A percentile compares a stretch with the other conserved stretches of the same genome.
Conservation (phyloP, 192 early-diverging fungal genomes). For the Podila horticola region DNA sequence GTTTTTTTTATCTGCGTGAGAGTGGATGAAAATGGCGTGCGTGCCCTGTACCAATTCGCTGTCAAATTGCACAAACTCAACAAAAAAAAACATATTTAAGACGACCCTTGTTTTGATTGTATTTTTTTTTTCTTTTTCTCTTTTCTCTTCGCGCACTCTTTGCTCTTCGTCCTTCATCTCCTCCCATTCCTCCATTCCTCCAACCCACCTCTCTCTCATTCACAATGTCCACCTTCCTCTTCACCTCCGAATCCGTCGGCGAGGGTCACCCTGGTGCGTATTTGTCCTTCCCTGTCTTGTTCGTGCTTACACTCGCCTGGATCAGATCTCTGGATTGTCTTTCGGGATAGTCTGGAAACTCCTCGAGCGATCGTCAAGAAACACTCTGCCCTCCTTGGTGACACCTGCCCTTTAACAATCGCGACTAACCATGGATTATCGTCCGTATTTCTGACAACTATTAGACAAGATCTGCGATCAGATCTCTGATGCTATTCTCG, state of each 20-base stretch:
- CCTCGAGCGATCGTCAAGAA: too few relatives aligned
- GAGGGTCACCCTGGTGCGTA: slow-evolving; percentile 96
- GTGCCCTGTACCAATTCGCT: slow-evolving; percentile 4
- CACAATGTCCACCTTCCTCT: slow-evolving; percentile 84
- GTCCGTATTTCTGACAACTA: neutral
- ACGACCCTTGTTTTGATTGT: too few relatives aligned
- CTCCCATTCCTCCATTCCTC: neutral
- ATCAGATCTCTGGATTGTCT: neutral
- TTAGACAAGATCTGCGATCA: slow-evolving; percentile 99
- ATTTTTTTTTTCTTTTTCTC: slow-evolving; percentile 10
- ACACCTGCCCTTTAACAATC: too few relatives aligned
- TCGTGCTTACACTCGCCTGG: neutral
- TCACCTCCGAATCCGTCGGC: slow-evolving; percentile 99
- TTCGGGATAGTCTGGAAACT: neutral
- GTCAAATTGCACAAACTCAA: neutral
- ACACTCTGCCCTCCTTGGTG: too few relatives aligned
- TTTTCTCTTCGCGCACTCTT: slow-evolving; percentile 2
- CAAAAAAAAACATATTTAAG: slow-evolving; percentile 14
- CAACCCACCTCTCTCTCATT: neutral
- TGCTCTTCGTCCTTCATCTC: too few relatives aligned
- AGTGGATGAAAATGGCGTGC: neutral
- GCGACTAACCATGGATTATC: too few relatives aligned
- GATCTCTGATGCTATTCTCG: slow-evolving; percentile 98
- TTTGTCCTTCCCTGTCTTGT: slow-evolving; percentile 3
- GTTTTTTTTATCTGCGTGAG: neutral